Conservation (phyloP, 768 basidiomycete species). For the Panellus pusillus region DNA sequence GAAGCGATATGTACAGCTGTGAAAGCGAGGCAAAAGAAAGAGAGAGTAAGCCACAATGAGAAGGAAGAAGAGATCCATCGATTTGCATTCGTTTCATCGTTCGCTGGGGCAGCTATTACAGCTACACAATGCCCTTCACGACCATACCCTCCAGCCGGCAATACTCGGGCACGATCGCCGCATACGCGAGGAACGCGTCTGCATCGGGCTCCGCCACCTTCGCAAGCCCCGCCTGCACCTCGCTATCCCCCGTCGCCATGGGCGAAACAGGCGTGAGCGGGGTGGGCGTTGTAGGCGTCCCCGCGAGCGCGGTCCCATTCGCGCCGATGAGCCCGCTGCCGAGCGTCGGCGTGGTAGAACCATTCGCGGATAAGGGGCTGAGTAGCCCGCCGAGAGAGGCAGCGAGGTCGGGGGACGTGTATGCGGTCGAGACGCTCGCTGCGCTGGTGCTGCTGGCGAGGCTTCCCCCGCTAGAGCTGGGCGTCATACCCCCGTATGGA, state of each 20-base stretch:
- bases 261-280: constrained; percentile 71
- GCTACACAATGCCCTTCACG: constrained; percentile 57
- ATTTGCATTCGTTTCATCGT: too few relatives aligned
- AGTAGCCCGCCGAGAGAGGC: constrained; percentile 25
- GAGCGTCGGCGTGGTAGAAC: neutral
- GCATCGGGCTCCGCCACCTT: constrained; percentile 84
- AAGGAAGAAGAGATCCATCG: too few relatives aligned
- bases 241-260: constrained; percentile 68
- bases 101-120: too few relatives aligned
- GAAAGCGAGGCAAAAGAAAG: too few relatives aligned
- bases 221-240: constrained; percentile 72
- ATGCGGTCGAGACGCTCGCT: constrained; percentile 40
- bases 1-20: neutral
- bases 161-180: constrained; percentile 83
- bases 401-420: constrained; percentile 62
- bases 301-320: constrained; percentile 33
- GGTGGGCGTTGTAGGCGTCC: constrained; percentile 51
- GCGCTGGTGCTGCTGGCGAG: constrained; percentile 32
- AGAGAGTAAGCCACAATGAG: too few relatives aligned
- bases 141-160: constrained; percentile 78
- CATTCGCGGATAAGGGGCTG: constrained; percentile 23
- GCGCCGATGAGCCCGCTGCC: constrained; percentile 27
- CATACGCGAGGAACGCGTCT: constrained; percentile 85
- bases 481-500: constrained; percentile 40
- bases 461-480: constrained; percentile 46